Percentiles rank a stretch among this genome's conserved stretches.
Evolutionary conservation across 495 filamentous ascomycete genomes (phyloP).

Genomic region (Penicillium samsonianum): DNA sequence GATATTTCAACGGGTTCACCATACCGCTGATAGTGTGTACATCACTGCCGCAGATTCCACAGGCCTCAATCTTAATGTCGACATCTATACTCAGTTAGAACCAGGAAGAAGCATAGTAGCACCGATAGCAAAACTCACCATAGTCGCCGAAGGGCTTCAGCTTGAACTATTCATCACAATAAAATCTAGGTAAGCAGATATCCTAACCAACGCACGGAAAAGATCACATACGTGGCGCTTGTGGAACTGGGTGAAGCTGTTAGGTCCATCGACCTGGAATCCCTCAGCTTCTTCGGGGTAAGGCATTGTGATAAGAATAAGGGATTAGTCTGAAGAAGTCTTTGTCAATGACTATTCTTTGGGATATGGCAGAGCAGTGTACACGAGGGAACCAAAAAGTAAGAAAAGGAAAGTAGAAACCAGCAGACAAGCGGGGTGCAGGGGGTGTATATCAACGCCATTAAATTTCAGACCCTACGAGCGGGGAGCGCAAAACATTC

Average conservation of each 20-base stretch:
- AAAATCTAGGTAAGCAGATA: background rate
- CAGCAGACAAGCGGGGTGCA: slow-evolving; percentile 1
- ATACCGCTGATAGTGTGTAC: slow-evolving; percentile 70
- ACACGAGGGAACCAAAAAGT: slow-evolving; percentile 4
- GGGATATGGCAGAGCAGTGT: background rate
- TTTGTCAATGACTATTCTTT: background rate
- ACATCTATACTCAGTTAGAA: slow-evolving; percentile 50
- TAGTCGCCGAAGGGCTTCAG: slow-evolving; percentile 75
- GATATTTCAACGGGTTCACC: background rate
- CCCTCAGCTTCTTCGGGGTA: slow-evolving; percentile 79
- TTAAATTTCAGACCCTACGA: background rate
- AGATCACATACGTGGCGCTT: slow-evolving; percentile 58
- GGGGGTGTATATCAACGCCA: slow-evolving; percentile 16
- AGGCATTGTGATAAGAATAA: slow-evolving; percentile 52
- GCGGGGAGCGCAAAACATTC: slow-evolving; percentile 2
- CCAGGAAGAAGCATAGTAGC: background rate
- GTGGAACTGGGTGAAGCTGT: slow-evolving; percentile 62
- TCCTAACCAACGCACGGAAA: background rate
- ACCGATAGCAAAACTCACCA: slow-evolving; percentile 28
- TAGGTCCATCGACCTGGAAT: slow-evolving; percentile 65
- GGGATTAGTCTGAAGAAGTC: slow-evolving; percentile 4
- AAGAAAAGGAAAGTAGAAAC: background rate
- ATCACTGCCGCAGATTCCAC: slow-evolving; percentile 79
- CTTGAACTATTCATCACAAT: slow-evolving; percentile 56
- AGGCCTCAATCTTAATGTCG: slow-evolving; percentile 70